Base-by-base conservation (phyloP, 2,329 filamentous ascomycete genomes). In the Aspergillus tubingensis region DNA sequence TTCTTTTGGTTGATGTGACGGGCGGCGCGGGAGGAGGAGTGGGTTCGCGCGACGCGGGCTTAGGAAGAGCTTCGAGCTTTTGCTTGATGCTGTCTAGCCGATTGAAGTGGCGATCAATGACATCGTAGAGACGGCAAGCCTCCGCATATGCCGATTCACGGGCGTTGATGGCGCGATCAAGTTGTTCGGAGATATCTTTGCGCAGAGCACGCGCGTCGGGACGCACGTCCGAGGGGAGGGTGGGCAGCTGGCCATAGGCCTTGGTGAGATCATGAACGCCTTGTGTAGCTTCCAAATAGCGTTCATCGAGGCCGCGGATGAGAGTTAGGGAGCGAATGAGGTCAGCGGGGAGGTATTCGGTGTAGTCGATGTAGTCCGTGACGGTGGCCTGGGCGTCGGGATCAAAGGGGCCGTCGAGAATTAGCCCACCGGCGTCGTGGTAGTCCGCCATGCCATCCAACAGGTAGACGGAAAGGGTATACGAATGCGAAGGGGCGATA, bases 321-420 rank as follows among this genome's bases (percentile, higher is more conserved):
- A 89, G 79, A 54, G 83, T 86, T 57, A 89, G 76, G 63, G 86
- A 88, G 68, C 86, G 86, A 60, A 83, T 81, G 23, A 89, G 78
- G 71, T 88, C 86, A 8, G 86, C 85, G 36, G 86, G 86, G 59
- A 88, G 86, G 79, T 87, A 88, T 75, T 89, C 86, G 63, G 86
- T 89, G 75, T 88, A 89, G 73, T 88, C 86, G 60, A 88, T 83
- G 73, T 86, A 89, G 73, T 89, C 86, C 65, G 85, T 87, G 49
- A 89, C 84, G 25, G 86, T 88, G 36, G 85, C 84, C 70, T 88
- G 85, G 59, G 86, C 84, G 69, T 89, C 86, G 36, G 86, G 86
- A 70, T 88, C 86, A 57, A 82, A 80, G 55, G 82, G 79, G 23
- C 80, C 78, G 64, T 82, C 77, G n/a, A 79, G 67, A 43, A 79